phyloP scores from a whole-genome alignment of 495 filamentous ascomycete genomes.

The Rhizodiscina lignyota region DNA sequence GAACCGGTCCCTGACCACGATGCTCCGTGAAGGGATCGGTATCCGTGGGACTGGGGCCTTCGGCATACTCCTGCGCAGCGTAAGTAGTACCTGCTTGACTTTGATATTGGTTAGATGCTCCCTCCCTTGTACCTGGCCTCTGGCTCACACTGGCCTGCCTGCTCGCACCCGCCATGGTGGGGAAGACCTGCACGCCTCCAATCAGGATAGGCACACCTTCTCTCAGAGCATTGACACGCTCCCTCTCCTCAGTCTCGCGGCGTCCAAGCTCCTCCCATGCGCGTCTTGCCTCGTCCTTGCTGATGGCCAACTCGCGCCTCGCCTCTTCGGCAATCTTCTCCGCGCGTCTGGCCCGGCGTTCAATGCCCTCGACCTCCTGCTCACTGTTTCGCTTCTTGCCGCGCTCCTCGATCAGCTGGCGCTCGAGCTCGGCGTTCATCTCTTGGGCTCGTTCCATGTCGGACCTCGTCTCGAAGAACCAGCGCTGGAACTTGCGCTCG shows the following conservation, averaged over 20 bases:
- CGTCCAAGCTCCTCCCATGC: constrained; percentile 96
- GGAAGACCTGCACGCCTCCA: constrained; percentile 90
- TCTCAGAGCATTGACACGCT: constrained; percentile 67
- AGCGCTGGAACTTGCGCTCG: constrained; percentile 93
- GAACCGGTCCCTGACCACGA: constrained; percentile 7
- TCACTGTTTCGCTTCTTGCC: no score
- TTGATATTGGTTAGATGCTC: no score
- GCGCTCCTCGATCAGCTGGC: constrained; percentile 54
- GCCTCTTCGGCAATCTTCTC: constrained; percentile 71
- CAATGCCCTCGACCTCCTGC: constrained; percentile 37
- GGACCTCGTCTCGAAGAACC: constrained; percentile 88
- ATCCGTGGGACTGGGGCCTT: constrained; percentile 26
- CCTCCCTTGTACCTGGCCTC: constrained; percentile 19
- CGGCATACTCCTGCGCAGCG: constrained; percentile 22
- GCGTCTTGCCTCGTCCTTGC: constrained; percentile 86
- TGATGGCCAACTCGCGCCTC: constrained; percentile 80
- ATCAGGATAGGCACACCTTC: constrained; percentile 80
- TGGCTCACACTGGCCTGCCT: constrained; percentile 37
- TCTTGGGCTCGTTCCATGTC: constrained; percentile 79
- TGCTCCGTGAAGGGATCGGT: constrained; percentile 40
- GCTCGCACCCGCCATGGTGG: constrained; percentile 56
- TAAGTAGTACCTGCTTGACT: constrained; percentile 7
- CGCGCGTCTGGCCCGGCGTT: constrained; percentile 34
- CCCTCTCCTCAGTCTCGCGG: constrained; percentile 88
- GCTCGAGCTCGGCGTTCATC: constrained; percentile 63